These are phyloP conservation scores for Dichotomocladium elegans DNA, from an alignment of 371 early-diverging fungal species.

Conservation along the genomic window DNA sequence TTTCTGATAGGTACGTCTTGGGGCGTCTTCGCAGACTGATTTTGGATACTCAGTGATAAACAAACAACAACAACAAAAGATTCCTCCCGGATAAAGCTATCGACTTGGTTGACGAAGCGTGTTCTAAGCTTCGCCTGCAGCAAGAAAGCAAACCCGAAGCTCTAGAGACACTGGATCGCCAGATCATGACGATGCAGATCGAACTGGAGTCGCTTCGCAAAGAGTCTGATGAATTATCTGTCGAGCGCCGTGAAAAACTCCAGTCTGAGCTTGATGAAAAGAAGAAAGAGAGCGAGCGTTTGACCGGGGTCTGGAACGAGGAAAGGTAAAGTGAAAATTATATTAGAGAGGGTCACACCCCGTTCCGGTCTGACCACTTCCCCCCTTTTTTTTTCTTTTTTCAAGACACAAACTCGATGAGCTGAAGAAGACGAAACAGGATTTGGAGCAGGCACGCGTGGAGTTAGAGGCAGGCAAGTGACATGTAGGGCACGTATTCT, in stretches of 20 bases:
- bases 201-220: conserved; percentile 73
- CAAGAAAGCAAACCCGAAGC: conserved; percentile 85
- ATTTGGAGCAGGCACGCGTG: conserved; percentile 73
- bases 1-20: conserved; percentile 57
- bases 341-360: background rate
- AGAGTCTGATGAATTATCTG: conserved; percentile 66
- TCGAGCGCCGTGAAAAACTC: conserved; percentile 69
- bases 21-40: background rate
- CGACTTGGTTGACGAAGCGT: conserved; percentile 88
- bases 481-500: too few relatives aligned
- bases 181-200: conserved; percentile 73
- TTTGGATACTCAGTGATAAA: too few relatives aligned
- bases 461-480: conserved; percentile 63
- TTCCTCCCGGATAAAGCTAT: conserved; percentile 69
- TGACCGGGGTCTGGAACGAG: conserved; percentile 68
- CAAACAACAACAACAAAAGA: conserved; percentile 6
- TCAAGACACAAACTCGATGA: conserved; percentile 63
- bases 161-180: conserved; percentile 68
- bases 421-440: conserved; percentile 67
- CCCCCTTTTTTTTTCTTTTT: background rate
- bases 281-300: conserved; percentile 53
- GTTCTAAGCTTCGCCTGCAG: conserved; percentile 74
- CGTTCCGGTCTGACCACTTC: background rate
- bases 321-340: conserved; percentile 55
- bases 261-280: conserved; percentile 63